Conservation (phyloP, 768 basidiomycete species). For the Lactifluus rugatus region DNA sequence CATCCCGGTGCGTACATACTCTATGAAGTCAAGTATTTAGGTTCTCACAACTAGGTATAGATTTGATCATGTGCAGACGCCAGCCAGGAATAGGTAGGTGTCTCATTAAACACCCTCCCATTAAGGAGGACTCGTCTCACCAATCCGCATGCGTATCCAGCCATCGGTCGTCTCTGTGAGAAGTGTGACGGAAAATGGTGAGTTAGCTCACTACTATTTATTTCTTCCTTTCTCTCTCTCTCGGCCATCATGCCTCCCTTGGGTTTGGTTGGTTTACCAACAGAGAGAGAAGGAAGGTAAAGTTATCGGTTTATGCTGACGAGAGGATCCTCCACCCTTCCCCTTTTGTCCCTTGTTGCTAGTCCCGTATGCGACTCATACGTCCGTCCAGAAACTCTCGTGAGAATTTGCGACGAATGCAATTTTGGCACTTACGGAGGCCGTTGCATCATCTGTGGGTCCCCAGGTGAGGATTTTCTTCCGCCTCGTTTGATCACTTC, state of each 20-base stretch:
- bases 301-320: background rate
- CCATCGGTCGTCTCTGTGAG: conserved; percentile 96
- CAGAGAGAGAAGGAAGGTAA: background rate
- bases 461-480: conserved; percentile 53
- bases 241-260: background rate
- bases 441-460: conserved; percentile 94
- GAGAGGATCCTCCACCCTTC: background rate
- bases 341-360: background rate
- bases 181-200: conserved; percentile 99
- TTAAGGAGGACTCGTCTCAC: background rate
- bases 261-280: background rate
- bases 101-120: background rate
- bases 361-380: conserved; percentile 99
- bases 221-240: too few relatives aligned
- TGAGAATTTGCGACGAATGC: conserved; percentile 98
- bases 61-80: conserved; percentile 96
- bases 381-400: conserved; percentile 95
- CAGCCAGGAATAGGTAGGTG: conserved; percentile 90
- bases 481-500: background rate
- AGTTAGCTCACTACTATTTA: too few relatives aligned
- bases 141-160: conserved; percentile 31
- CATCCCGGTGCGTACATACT: conserved; percentile 25
- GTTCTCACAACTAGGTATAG: conserved; percentile 31
- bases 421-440: conserved; percentile 98
- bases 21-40: background rate